A percentile compares a stretch with the other conserved stretches of the same genome.
These are phyloP conservation scores for Microsporum audouinii DNA, from an alignment of 2,329 filamentous ascomycete genomes.

Conservation along the genomic window DNA sequence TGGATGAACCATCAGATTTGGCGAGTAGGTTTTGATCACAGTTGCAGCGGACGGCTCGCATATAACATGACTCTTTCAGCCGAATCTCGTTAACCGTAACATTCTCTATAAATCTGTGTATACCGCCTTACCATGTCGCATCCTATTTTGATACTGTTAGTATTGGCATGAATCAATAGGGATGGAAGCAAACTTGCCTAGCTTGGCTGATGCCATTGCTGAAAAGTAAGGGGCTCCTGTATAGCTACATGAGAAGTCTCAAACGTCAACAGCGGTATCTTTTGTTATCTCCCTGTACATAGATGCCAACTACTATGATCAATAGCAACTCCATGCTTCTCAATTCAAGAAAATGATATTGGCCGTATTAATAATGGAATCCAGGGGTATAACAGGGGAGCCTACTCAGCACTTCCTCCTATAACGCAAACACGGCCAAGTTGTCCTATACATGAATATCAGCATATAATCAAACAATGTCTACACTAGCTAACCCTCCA, in stretches of 20 bases:
- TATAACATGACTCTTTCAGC: constrained; percentile 62
- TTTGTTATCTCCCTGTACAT: not conserved
- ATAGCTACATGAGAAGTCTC: constrained; percentile 42
- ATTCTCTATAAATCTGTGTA: too few species aligned
- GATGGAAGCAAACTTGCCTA: constrained; percentile 44
- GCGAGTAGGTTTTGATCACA: constrained; percentile 93
- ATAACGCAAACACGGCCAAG: constrained; percentile 86
- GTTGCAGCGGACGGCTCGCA: constrained; percentile 77
- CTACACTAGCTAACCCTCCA: too few species aligned
- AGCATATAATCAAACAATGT: not conserved
- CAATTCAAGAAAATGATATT: not conserved
- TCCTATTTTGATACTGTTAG: constrained; percentile 19
- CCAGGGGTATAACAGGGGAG: not conserved
- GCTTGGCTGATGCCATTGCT: constrained; percentile 82
- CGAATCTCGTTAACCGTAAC: too few species aligned
- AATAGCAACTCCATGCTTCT: not conserved
- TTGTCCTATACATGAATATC: constrained; percentile 52
- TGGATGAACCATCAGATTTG: constrained; percentile 96
- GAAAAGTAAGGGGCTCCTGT: constrained; percentile 97
- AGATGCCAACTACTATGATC: not conserved
- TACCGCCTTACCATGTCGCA: constrained; percentile 64
- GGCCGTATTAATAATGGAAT: not conserved
- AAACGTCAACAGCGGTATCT: not conserved
- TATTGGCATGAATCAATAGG: not conserved
- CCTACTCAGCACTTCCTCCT: constrained; percentile 73